Evolutionary conservation across 2,329 filamentous ascomycete species (phyloP), one percentile per base, ranked within the genome.

Genomic region (Colletotrichum lupini): DNA sequence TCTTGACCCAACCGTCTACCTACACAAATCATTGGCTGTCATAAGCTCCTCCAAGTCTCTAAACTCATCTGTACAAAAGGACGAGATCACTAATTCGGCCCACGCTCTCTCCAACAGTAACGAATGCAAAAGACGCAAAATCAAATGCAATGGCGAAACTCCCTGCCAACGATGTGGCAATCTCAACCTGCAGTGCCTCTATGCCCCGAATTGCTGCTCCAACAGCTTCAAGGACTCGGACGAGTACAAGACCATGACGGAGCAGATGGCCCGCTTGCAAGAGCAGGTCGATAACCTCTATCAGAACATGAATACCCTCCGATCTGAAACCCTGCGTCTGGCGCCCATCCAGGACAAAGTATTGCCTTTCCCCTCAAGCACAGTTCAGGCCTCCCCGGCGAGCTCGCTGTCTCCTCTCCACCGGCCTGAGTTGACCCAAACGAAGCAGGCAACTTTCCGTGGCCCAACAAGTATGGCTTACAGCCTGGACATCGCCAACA

Each of bases 211-310:
- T 78, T 92, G 91, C 80, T 92, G 90, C 80, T 84, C 90, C 75
- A 95, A 91, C 85, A 95, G 90, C 82, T 95, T 98, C 87, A 97
- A 96, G 82, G 95, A 98, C 78, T 95, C 95, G 59, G 94, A 97
- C 11, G 95, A 98, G 81, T 98, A 95, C 86, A 94, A 92, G 79
- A 89, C 92, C 49, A 95, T 98, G 91, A 90, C 91, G 67, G 86
- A 88, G 42, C 93, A 97, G 76, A 90, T 98, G 72, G 85, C 86
- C 12, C 88, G 89, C 9, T 88, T 98, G 28, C 95, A 98, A 81
- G 92, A 96, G 67, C 95, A 98, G 83, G 93, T 98, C 78, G 92
- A 94, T 73, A 89, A 89, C 75, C 88, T 98, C 37, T 94, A 92
- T 79, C 90, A 90, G 72, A 93, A 89, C 77, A 86, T 98, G 79